A percentile compares a stretch with the other conserved stretches of the same genome.
Conservation (phyloP, 2,329 filamentous ascomycete species). For the Nigrospora osmanthi region DNA sequence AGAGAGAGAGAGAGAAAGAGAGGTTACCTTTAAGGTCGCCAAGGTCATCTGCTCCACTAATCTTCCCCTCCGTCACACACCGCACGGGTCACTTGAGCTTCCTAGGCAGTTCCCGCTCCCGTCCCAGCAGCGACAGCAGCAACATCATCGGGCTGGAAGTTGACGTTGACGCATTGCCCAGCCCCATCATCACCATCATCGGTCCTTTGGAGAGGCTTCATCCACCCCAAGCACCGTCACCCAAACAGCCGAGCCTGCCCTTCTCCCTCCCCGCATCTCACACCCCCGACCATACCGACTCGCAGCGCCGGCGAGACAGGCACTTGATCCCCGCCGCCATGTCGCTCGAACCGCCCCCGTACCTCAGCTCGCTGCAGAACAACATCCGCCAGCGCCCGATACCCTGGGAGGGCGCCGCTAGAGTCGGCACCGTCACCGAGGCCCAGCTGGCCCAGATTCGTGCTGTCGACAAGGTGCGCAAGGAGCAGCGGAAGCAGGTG, state of each 20-base stretch:
- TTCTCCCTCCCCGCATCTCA: neutral
- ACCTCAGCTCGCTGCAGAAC: constrained; percentile 79
- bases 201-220: neutral
- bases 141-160: neutral
- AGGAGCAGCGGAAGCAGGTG: constrained; percentile 77
- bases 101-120: too few relatives aligned
- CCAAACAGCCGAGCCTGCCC: too few relatives aligned
- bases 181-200: neutral
- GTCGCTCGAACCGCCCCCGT: constrained; percentile 88
- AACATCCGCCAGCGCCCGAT: constrained; percentile 95
- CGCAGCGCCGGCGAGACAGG: too few relatives aligned
- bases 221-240: too few relatives aligned
- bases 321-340: constrained; percentile 36
- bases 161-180: neutral
- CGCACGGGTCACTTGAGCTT: too few relatives aligned
- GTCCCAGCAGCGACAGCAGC: too few relatives aligned
- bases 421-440: constrained; percentile 88
- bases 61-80: too few relatives aligned
- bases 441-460: constrained; percentile 93
- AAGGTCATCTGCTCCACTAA: too few relatives aligned
- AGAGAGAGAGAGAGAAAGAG: too few relatives aligned
- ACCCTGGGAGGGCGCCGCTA: constrained; percentile 93
- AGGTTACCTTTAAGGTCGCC: too few relatives aligned
- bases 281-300: neutral
- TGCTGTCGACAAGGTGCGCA: constrained; percentile 91